Evolutionary conservation across 2,329 filamentous ascomycete species (phyloP).

Genomic region (Aureobasidium sp.): DNA sequence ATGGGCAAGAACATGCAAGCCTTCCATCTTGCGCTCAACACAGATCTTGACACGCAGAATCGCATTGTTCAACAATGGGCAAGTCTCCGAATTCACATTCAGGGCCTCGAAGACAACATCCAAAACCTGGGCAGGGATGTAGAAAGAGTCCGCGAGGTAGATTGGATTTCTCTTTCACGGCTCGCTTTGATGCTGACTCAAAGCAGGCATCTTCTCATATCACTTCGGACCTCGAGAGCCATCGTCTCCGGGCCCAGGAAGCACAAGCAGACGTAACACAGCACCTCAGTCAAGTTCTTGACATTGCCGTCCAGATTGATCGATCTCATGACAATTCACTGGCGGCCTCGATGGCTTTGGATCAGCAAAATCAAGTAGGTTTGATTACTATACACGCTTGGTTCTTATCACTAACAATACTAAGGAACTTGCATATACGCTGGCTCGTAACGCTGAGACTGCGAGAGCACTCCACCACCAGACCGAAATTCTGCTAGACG

Average conservation of each 20-base stretch:
- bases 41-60: slow-evolving; percentile 5
- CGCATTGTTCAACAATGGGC: slow-evolving; percentile 7
- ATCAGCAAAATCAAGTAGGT: neutral
- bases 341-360: neutral
- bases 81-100: neutral
- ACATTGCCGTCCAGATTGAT: slow-evolving; percentile 4
- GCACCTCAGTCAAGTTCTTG: neutral
- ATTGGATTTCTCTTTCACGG: neutral
- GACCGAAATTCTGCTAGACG: neutral
- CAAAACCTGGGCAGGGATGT: neutral
- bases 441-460: neutral
- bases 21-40: slow-evolving; percentile 4
- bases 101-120: neutral
- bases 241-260: neutral
- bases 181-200: neutral
- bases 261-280: slow-evolving; percentile 1
- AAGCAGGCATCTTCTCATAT: slow-evolving; percentile 5
- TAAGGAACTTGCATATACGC: neutral
- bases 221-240: neutral
- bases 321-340: slow-evolving; percentile 1
- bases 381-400: neutral
- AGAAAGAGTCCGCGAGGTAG: neutral
- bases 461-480: neutral
- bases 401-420: neutral
- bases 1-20: slow-evolving; percentile 11